A percentile compares a stretch with the other conserved stretches of the same genome.
Evolutionary conservation across 2,329 filamentous ascomycete species (phyloP).

Genomic region (Diaporthe sp.): DNA sequence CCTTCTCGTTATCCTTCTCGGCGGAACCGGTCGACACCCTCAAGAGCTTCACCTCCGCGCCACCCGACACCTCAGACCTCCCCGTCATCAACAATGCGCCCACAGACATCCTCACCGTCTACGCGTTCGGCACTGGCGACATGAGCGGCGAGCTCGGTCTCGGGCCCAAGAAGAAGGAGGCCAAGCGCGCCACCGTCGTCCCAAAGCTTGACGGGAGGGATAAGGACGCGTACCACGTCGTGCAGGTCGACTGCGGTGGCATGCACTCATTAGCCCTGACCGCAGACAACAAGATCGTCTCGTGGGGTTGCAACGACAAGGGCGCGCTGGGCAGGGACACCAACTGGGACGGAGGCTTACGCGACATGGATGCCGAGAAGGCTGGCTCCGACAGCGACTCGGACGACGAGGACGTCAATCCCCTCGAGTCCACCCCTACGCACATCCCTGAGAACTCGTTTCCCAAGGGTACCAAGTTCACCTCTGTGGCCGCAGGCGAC

Average conservation of each 20-base stretch:
- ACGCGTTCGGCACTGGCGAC: conserved; percentile 49
- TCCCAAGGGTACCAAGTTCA: conserved; percentile 65
- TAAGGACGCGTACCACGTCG: conserved; percentile 48
- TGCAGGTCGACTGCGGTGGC: conserved; percentile 71
- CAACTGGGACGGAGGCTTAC: conserved; percentile 62
- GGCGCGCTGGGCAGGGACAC: conserved; percentile 73
- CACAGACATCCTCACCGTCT: conserved; percentile 35
- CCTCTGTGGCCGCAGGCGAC: conserved; percentile 68
- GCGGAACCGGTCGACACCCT: conserved; percentile 31
- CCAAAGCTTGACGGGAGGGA: conserved; percentile 36
- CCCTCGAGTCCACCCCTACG: conserved; percentile 67
- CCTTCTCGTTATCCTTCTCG: conserved; percentile 25
- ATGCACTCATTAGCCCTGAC: conserved; percentile 76
- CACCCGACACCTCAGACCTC: conserved; percentile 33
- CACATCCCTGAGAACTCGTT: conserved; percentile 63
- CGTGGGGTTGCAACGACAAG: conserved; percentile 78
- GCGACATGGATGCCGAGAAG: conserved; percentile 47
- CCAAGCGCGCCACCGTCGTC: conserved; percentile 36
- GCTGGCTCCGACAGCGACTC: conserved; percentile 71
- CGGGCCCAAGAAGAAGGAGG: conserved; percentile 37
- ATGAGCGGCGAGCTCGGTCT: conserved; percentile 56
- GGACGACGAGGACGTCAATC: conserved; percentile 66
- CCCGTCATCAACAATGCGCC: conserved; percentile 35
- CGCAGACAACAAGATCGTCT: conserved; percentile 72
- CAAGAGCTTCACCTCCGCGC: conserved; percentile 29